Percentiles rank a stretch among this genome's conserved stretches.
Evolutionary conservation across 176 grass and related monocot genomes (phyloP).

Genomic region (Rhipidocladum racemiflorum): DNA sequence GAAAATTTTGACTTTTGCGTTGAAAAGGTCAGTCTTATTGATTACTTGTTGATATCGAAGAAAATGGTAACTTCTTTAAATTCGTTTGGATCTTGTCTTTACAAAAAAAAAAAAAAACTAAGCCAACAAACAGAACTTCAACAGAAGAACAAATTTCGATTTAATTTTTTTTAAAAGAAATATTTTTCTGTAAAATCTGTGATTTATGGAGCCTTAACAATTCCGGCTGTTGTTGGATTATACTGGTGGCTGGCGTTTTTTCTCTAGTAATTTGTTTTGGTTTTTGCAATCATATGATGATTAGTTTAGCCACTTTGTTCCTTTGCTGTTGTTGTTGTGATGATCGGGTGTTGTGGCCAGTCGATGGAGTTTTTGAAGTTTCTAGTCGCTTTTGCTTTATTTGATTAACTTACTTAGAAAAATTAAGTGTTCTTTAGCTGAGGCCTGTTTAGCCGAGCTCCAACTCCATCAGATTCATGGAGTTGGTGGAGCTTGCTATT

Average conservation of each 20-base stretch:
- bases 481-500: too few species aligned
- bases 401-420: neutral
- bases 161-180: neutral
- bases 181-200: neutral
- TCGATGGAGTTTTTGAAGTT: neutral
- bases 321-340: neutral
- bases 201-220: neutral
- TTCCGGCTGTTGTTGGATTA: neutral
- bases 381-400: neutral
- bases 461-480: too few species aligned
- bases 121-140: neutral
- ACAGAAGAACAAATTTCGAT: neutral
- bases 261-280: neutral
- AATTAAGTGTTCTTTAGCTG: neutral
- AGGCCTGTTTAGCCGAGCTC: too few species aligned
- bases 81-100: conserved; percentile 4
- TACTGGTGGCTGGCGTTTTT: neutral
- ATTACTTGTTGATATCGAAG: conserved; percentile 15
- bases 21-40: conserved; percentile 33
- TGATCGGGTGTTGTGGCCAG: neutral
- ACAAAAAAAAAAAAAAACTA: neutral
- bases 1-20: conserved; percentile 51
- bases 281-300: neutral
- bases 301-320: neutral
- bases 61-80: conserved; percentile 31